Percentiles rank a stretch among this genome's conserved stretches.
Conservation (phyloP, 345 rosid species). For the Luvunga scandens region DNA sequence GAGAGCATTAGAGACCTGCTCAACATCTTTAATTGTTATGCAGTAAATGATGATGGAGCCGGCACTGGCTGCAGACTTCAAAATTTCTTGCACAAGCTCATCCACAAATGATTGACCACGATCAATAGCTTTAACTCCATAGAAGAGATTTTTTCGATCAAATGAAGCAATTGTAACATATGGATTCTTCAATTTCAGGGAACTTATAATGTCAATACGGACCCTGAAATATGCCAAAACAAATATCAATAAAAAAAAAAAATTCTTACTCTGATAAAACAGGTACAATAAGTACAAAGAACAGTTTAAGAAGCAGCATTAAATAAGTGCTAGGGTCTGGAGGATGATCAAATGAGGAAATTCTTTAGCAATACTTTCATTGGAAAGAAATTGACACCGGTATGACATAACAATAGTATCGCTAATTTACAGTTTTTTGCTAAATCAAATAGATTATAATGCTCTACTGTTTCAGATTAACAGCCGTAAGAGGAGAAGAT, state of each 20-base stretch:
- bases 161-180: constrained; percentile 47
- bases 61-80: constrained; percentile 22
- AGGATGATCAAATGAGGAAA: neutral
- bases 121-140: constrained; percentile 39
- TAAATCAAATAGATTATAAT: neutral
- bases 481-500: neutral
- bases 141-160: constrained; percentile 50
- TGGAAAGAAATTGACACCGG: neutral
- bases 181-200: constrained; percentile 41
- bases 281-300: neutral
- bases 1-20: constrained; percentile 24
- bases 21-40: constrained; percentile 42
- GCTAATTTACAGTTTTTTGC: neutral
- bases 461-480: neutral
- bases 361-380: neutral
- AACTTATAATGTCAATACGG: constrained; percentile 35
- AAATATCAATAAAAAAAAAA: neutral
- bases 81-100: constrained; percentile 43
- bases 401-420: neutral
- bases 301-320: neutral
- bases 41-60: constrained; percentile 46
- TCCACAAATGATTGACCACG: constrained; percentile 27
- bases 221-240: constrained; percentile 28
- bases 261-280: neutral
- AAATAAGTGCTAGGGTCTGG: neutral